Base-by-base conservation (phyloP, 768 basidiomycete species). In the Russula compacta region DNA sequence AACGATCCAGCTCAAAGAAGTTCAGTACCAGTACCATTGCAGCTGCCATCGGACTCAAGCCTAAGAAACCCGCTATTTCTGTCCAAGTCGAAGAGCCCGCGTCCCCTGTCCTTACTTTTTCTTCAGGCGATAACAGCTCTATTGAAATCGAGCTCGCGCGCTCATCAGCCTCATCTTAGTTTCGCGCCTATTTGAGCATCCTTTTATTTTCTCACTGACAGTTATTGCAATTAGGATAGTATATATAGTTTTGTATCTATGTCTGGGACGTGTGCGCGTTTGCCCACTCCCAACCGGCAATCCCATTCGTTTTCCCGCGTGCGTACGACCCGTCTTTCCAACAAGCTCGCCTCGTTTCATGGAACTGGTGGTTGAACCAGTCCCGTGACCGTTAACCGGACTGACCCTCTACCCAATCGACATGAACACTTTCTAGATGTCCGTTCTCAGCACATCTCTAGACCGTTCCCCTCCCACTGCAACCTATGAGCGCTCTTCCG, bases 391-490 rank as follows among this genome's bases (percentile, higher is more conserved):
- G 75, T 74, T 56, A 83, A 83, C 12, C 77, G 74, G 56, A 77
- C 78, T 47, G 82, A 84, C 68, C 80, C 83, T 24, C 70, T 76
- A 35, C 80, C 79, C 60, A 82, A 82, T 8, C 71, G 72, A 43
- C 84, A 83, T 17, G 84, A 86, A 66, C 62, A 64, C 12, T 66
- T 33, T 61, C 66, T 21, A 57, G 67, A 57, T 67, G 70, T 86
- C 86, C 2, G 72, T 87, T 58, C 68, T 86, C 56, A 84, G 84
- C 3, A 75, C 84, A 9, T 85, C 86, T 66, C 60, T 74, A 7
- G 85, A 87, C 73, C 85, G 85, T 6, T 86, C 86, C 67, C 82
- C 82, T 32, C 76, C 82, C 33, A 76, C 80, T 19, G 76, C 76
- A 29, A 29, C 24, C 24, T 3, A 29, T 29, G 24, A 29, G 24